Conservation (phyloP, 768 basidiomycete genomes). For the Rhizopogon vulgaris region DNA sequence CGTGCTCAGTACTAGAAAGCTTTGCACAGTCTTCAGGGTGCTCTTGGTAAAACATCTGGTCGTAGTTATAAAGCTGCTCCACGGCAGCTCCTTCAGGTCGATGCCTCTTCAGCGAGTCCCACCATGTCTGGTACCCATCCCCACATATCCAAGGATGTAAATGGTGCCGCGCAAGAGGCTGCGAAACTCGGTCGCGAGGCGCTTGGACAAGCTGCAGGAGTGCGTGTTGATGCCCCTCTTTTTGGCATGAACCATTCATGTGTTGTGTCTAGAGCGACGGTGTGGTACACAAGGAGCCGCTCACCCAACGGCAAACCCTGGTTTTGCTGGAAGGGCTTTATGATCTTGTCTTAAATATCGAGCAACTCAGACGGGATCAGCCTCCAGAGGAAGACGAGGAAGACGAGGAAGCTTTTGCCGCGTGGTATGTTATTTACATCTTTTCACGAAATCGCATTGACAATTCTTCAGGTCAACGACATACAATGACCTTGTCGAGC, state of each 20-base stretch:
- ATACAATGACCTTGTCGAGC: constrained; percentile 53
- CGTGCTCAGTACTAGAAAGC: constrained; percentile 31
- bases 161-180: constrained; percentile 65
- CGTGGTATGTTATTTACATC: constrained; percentile 38
- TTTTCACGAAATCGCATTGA: constrained; percentile 2
- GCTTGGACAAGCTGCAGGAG: constrained; percentile 55
- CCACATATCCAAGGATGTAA: constrained; percentile 48
- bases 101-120: constrained; percentile 38
- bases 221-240: constrained; percentile 21
- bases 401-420: constrained; percentile 35
- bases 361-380: constrained; percentile 79
- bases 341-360: constrained; percentile 75
- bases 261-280: constrained; percentile 44
- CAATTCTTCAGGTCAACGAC: constrained; percentile 46
- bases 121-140: constrained; percentile 35
- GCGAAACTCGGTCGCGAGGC: constrained; percentile 71
- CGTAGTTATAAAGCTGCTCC: constrained; percentile 96
- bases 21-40: constrained; percentile 79
- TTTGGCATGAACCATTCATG: background rate
- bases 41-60: constrained; percentile 90
- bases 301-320: constrained; percentile 74
- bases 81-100: constrained; percentile 89
- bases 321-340: constrained; percentile 79
- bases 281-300: constrained; percentile 61
- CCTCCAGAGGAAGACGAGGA: constrained; percentile 46